A percentile compares a stretch with the other conserved stretches of the same genome.
These are phyloP conservation scores for Tothia fuscella DNA, from an alignment of 2,329 filamentous ascomycete species.

Conservation along the genomic window DNA sequence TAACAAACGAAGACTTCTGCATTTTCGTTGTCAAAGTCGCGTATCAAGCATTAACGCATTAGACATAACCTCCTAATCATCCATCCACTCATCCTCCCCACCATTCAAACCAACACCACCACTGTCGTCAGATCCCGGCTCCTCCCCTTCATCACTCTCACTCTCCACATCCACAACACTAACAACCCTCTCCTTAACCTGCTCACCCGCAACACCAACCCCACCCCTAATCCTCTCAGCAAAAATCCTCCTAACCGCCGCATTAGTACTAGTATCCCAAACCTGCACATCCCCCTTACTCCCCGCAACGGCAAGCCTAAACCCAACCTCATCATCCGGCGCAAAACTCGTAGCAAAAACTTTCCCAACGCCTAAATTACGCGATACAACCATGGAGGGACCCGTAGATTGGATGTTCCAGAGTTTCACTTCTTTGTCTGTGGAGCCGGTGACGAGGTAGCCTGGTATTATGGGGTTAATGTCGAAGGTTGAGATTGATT, in stretches of 20 bases:
- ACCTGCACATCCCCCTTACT: constrained; percentile 88
- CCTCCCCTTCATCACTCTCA: constrained; percentile 46
- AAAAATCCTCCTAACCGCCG: constrained; percentile 73
- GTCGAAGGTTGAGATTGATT: constrained; percentile 83
- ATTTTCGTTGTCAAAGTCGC: too few species aligned
- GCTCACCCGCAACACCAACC: constrained; percentile 31
- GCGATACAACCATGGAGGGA: constrained; percentile 79
- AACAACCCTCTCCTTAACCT: constrained; percentile 63
- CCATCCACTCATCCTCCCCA: too few species aligned
- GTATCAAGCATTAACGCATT: too few species aligned
- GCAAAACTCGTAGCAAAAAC: constrained; percentile 87
- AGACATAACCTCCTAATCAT: too few species aligned
- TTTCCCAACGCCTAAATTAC: constrained; percentile 87
- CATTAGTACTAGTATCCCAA: constrained; percentile 95
- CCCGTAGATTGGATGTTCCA: constrained; percentile 80
- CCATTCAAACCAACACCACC: too few species aligned
- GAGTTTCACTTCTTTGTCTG: constrained; percentile 89
- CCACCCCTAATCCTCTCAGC: constrained; percentile 60
- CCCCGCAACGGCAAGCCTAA: constrained; percentile 83
- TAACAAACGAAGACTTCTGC: too few species aligned
- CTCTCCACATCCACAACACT: constrained; percentile 55
- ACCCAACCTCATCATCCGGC: constrained; percentile 80
- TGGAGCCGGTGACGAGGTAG: constrained; percentile 85
- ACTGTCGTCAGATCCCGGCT: constrained; percentile 36
- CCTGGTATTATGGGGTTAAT: constrained; percentile 83